Percentiles rank a stretch among this genome's conserved stretches.
These are phyloP conservation scores for Imleria badia DNA, from an alignment of 768 basidiomycete genomes.

Conservation along the genomic window DNA sequence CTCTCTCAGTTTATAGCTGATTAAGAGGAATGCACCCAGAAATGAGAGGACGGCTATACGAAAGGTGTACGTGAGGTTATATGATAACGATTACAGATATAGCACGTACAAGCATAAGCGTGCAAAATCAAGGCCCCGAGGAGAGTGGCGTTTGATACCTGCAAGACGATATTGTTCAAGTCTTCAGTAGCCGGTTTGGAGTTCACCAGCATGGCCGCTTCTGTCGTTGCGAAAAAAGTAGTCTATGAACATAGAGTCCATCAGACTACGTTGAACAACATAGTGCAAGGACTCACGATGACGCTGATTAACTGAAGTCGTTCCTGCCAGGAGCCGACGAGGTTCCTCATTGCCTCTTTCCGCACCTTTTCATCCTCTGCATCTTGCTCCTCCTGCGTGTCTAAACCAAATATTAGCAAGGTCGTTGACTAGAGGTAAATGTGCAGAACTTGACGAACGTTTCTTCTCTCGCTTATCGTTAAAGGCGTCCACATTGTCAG, in stretches of 20 bases:
- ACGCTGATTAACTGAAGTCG: conserved; percentile 59
- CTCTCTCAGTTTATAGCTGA: conserved; percentile 53
- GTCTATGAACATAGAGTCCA: conserved; percentile 36
- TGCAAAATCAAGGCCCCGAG: conserved; percentile 54
- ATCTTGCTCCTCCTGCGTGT: conserved; percentile 51
- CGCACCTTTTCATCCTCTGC: conserved; percentile 44
- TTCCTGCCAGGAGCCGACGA: conserved; percentile 62
- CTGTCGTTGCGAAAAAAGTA: conserved; percentile 61
- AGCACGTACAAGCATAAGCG: conserved; percentile 45
- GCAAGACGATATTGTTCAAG: conserved; percentile 11
- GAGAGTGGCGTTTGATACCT: conserved; percentile 46
- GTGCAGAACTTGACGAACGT: conserved; percentile 12
- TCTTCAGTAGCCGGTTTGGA: conserved; percentile 33
- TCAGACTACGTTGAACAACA: background rate
- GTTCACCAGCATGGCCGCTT: conserved; percentile 51
- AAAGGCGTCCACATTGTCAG: conserved; percentile 2
- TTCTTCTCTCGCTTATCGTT: conserved; percentile 17
- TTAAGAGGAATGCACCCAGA: conserved; percentile 55
- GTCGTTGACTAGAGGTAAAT: background rate
- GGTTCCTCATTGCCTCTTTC: conserved; percentile 45
- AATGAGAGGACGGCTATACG: conserved; percentile 45
- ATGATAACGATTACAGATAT: background rate
- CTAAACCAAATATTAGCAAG: conserved; percentile 21
- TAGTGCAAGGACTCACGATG: conserved; percentile 42
- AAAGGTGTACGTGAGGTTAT: background rate